These are phyloP conservation scores for Myxozyma sirexii DNA, from an alignment of 805 yeast genomes.

Conservation along the genomic window DNA sequence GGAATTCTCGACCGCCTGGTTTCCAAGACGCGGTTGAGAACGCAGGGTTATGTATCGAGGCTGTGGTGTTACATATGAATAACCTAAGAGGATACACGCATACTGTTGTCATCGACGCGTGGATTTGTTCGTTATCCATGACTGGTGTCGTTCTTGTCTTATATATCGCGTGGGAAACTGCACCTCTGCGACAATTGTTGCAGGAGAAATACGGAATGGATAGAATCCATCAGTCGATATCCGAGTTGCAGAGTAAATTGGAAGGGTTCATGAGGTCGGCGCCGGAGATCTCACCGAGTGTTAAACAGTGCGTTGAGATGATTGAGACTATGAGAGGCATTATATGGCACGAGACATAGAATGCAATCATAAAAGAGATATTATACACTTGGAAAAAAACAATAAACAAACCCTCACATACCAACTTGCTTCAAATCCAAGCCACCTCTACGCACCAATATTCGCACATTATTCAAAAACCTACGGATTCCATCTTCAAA, in stretches of 20 bases:
- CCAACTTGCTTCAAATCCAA: constrained; percentile 9
- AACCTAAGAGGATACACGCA: constrained; percentile 26
- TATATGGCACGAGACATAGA: neutral
- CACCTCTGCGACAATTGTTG: constrained; percentile 10
- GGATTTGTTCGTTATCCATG: constrained; percentile 32
- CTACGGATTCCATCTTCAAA: constrained; percentile 22
- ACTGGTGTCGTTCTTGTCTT: constrained; percentile 20
- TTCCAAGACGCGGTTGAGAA: constrained; percentile 6
- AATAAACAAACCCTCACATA: neutral
- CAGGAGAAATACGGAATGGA: constrained; percentile 13
- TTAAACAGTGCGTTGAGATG: neutral
- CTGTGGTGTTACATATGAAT: constrained; percentile 26
- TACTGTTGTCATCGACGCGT: constrained; percentile 30
- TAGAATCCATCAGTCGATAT: neutral
- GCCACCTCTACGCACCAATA: constrained; percentile 32
- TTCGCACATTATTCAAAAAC: constrained; percentile 30
- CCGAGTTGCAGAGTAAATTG: neutral
- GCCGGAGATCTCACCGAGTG: constrained; percentile 3
- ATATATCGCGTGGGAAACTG: constrained; percentile 21
- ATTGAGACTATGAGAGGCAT: neutral
- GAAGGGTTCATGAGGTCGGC: constrained; percentile 7
- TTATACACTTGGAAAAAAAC: neutral
- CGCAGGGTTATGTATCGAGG: constrained; percentile 22
- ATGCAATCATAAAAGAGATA: neutral
- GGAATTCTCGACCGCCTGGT: constrained; percentile 2